Base-by-base conservation (phyloP, 176 grass and related monocot genomes). In the Carex pumila region DNA sequence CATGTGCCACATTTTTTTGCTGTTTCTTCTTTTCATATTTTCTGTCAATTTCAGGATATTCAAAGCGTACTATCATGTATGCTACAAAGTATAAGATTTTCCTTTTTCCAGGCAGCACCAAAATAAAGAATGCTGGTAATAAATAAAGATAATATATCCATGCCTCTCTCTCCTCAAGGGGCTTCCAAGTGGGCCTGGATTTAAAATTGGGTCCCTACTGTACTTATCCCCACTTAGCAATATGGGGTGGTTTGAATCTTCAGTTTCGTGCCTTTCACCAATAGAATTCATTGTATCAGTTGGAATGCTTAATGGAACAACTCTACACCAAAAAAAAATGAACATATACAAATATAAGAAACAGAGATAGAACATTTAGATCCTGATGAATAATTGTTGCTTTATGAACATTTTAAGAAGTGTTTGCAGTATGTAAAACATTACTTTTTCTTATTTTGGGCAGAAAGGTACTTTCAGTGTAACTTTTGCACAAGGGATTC, bases 131-230 rank as follows among this genome's bases (percentile, higher is more conserved):
- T 32, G 7, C 34, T 67, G 25, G 68, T 53, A 21, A 25, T 36
- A 25, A 69, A 83, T 4, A 87, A 39, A 87, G 71, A 80, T 67
- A 54, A 25, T 63, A 69, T 36, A 88, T 81, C 56, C 86, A 87
- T 94, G 85, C 94, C 90, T 97, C 85, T 97, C 90, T 90, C 90
- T 97, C 85, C 90, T 88, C 60, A 91, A 54, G 64, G 92, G 92
- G 85, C 92, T 97, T 91, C 85, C 90, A 83, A 94, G 54, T 76
- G 85, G 77, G 83, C 77, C 90, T 55, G 79, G 73, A 53, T 84
- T 90, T 85, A 87, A 81, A 85, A 89, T 91, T 64, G 87, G 81
- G 79, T 91, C 89, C 67, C 79, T 82, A 54, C 49, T 64, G 82
- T 62, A 80, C 84, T 89, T 97, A 81, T 88, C 90, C 43, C 41